Evolutionary conservation across 345 rosid species (phyloP).

Genomic region (Syzygium oleosum): DNA sequence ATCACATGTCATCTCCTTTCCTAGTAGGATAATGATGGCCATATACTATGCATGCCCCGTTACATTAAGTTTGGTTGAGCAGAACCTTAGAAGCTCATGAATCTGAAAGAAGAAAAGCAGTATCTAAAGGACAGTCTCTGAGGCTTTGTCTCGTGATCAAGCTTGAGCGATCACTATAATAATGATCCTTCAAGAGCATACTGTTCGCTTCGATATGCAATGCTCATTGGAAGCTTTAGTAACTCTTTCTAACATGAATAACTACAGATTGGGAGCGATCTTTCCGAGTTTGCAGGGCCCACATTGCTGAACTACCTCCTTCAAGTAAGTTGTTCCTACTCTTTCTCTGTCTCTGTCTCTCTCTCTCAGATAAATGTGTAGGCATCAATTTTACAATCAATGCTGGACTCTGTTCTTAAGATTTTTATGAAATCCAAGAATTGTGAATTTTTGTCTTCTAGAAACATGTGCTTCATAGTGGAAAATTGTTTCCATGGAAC

Average conservation of each 20-base stretch:
- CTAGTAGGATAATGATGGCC: not conserved
- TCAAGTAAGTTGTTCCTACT: conserved; percentile 34
- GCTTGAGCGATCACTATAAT: not conserved
- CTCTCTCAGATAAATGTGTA: not conserved
- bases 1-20: not conserved
- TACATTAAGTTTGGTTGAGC: not conserved
- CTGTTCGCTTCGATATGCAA: not conserved
- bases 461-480: not conserved
- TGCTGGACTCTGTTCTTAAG: not conserved
- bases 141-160: not conserved
- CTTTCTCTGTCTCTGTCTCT: not conserved
- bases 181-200: not conserved
- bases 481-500: not conserved
- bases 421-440: not conserved
- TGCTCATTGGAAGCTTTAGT: conserved; percentile 10
- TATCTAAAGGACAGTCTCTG: not conserved
- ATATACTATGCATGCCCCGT: not conserved
- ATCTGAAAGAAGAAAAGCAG: not conserved
- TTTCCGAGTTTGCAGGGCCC: conserved; percentile 85
- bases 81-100: not conserved
- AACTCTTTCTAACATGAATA: conserved; percentile 13
- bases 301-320: conserved; percentile 67
- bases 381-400: not conserved
- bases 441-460: not conserved
- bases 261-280: conserved; percentile 67